A percentile compares a stretch with the other conserved stretches of the same genome.
Conservation (phyloP, 2,329 filamentous ascomycete genomes). For the Calycina marina region DNA sequence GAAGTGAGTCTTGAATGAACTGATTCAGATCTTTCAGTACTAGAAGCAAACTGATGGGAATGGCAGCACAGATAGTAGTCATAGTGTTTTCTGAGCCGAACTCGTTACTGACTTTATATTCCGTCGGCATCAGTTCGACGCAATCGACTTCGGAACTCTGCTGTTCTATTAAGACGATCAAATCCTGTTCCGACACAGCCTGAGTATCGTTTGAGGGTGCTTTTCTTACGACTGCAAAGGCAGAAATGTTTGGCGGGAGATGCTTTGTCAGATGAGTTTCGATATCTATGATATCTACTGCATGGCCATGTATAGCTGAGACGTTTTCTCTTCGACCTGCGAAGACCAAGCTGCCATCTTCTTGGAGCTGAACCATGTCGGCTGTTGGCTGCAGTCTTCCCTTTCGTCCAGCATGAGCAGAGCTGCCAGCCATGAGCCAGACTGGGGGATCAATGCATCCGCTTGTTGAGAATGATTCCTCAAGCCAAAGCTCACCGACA, state of each 20-base stretch:
- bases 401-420: slow-evolving; percentile 18
- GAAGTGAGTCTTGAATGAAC: slow-evolving; percentile 28
- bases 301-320: no score
- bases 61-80: slow-evolving; percentile 11
- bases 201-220: no score
- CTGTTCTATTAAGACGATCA: no score
- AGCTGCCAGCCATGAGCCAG: slow-evolving; percentile 25
- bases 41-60: slow-evolving; percentile 20
- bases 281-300: no score
- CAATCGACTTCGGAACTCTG: no score
- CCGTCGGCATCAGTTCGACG: slow-evolving; percentile 5
- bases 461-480: slow-evolving; percentile 23
- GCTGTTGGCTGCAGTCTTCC: slow-evolving; percentile 10
- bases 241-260: neutral
- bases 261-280: no score
- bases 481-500: slow-evolving; percentile 27
- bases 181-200: no score
- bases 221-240: neutral
- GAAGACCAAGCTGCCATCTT: neutral
- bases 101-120: neutral
- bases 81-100: slow-evolving; percentile 11
- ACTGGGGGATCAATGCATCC: slow-evolving; percentile 18
- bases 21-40: slow-evolving; percentile 28
- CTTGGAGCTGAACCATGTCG: neutral
- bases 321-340: no score